A percentile compares a stretch with the other conserved stretches of the same genome.
Conservation (phyloP, 2,329 filamentous ascomycete species). For the Microdochium paspali region DNA sequence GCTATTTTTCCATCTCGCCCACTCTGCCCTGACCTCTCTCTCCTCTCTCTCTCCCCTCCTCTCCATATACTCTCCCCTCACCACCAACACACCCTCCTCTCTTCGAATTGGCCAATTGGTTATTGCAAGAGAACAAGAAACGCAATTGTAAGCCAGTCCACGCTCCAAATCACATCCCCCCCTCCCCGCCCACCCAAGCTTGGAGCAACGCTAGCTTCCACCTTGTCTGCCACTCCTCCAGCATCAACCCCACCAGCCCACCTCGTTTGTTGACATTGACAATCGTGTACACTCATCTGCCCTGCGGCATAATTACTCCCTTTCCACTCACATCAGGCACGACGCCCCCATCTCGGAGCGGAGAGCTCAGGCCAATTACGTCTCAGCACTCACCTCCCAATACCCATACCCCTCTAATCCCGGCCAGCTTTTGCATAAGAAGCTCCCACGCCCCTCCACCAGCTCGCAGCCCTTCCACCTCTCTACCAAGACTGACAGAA, state of each 20-base stretch:
- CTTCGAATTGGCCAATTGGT: not conserved
- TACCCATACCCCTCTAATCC: not conserved
- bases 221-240: not conserved
- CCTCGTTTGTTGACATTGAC: conserved; percentile 1
- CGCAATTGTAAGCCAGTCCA: not conserved
- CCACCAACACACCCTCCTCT: not conserved
- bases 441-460: not conserved
- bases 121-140: not conserved
- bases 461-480: not conserved
- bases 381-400: not conserved
- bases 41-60: not conserved
- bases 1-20: not conserved
- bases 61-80: not conserved
- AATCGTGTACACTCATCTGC: not conserved
- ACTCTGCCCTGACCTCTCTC: not conserved
- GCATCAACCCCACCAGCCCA: not conserved
- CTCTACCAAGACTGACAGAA: not conserved
- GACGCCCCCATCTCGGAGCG: too few relatives aligned
- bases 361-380: not conserved
- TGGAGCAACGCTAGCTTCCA: not conserved
- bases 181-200: not conserved
- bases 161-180: not conserved
- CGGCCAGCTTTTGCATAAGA: conserved; percentile 1
- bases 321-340: not conserved
- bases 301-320: not conserved